Evolutionary conservation across 768 basidiomycete species (phyloP), one percentile per base, ranked within the genome.

Genomic region (Leucosporidium yakuticum): DNA sequence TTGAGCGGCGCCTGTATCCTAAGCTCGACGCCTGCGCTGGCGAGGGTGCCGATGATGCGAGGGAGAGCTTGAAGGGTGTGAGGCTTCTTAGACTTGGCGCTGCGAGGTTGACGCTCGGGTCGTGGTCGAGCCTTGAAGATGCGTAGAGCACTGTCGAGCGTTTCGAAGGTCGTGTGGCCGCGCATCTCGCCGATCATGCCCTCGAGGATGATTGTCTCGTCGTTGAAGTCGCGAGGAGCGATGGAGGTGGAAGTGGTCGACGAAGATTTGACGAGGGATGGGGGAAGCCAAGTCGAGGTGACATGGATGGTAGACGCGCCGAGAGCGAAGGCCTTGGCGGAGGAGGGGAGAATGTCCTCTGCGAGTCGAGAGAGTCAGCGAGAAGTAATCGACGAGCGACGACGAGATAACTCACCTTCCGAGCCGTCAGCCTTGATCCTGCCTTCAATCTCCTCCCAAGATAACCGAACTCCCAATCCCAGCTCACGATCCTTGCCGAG

Each of bases 361-460:
- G 63, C 36, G 27, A 20, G 1, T 5, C 32, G 0, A 17, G 2
- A 3, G 8, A 3, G 48, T 59, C 23, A 53, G 36, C 17, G 1
- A 23, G 8, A n/a, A 20, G 6, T 2, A 2, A 12, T 23, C 12
- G 19, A n/a, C 0, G 5, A 23, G 29, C 29, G 20, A 4, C 4
- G 15, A 14, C 3, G 27, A 23, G 0, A 5, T 12, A 32, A 44
- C 67, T 20, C 11, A 69, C 71, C 67, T 23, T 67, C 65, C 8
- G 23, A 21, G 8, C 63, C 68, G 23, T 69, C 32, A 29, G 60
- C 62, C 39, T 62, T 58, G 6, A 73, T 56, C 21, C 63, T 39
- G 17, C 71, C 71, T n/a, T 67, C 71, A n/a, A 73, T 29, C 31
- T 69, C 65, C 8, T 39, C 32, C 71, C 71, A 73, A 36, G 62